Base-by-base conservation (phyloP, 2,329 filamentous ascomycete genomes). In the Chaetomium sp. region DNA sequence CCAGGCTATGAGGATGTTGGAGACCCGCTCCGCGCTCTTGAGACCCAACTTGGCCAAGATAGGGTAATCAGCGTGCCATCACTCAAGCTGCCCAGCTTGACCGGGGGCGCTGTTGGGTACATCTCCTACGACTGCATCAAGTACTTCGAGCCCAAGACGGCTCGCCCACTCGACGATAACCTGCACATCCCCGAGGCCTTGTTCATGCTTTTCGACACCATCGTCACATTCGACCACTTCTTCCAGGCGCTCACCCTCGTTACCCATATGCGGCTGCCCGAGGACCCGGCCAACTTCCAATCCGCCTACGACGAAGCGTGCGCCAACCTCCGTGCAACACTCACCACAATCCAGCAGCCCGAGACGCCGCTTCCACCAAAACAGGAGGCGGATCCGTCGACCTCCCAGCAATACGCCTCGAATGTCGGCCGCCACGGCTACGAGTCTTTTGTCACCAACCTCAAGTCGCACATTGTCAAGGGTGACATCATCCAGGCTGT, bases 401-500 rank as follows among this genome's bases (percentile, higher is more conserved):
- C 44, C 4, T 40, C 92, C 66, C 62, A 62, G 51, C 49, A 61
- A 34, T 96, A 94, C 71, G 88, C 81, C 14, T 97, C 92, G 62
- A 99, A 99, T 72, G 89, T 97, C 64, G 94, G 94, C 19, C 87
- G 81, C 59, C 77, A 80, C 45, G 94, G 94, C 40, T 99, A 99
- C 74, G 91, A 96, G 74, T 76, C 74, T n/a, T 92, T 97, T 69
- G 94, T 99, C 54, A 86, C 81, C 32, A 78, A 74, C 47, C 79
- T 99, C 58, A 97, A 97, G 77, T 79, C 90, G 72, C 92, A 97
- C 76, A 97, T 99, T 65, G 80, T 84, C 65, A 80, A 82, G 60
- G 94, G 94, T 64, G 91, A 97, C 76, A 97, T 99, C 69, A 97
- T 99, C 73, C 94, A 99, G 71, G 90, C 91, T 0, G 94, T 99